Conservation (phyloP, 495 filamentous ascomycete genomes). For the Penicillium angulare region DNA sequence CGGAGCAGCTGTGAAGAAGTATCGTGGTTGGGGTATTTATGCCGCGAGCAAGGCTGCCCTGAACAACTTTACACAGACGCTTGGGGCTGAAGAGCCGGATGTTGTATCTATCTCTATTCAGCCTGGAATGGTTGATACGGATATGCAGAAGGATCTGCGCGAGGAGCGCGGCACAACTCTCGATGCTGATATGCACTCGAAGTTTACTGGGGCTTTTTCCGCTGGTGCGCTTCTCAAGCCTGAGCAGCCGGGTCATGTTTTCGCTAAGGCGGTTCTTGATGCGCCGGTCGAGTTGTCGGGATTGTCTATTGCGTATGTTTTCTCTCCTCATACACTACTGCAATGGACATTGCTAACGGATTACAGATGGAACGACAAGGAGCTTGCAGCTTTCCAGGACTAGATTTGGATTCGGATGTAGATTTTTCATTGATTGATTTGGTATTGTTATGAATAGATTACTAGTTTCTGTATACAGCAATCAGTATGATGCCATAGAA, state of each 20-base stretch:
- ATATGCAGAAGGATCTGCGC: constrained; percentile 85
- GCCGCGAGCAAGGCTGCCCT: constrained; percentile 85
- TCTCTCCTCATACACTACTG: background rate
- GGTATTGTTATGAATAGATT: constrained; percentile 2
- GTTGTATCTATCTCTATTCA: constrained; percentile 69
- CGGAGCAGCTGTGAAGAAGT: constrained; percentile 66
- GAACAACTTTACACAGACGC: constrained; percentile 72
- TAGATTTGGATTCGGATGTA: constrained; percentile 10
- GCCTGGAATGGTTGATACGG: constrained; percentile 87
- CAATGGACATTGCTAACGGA: constrained; percentile 36
- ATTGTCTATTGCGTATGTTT: constrained; percentile 65
- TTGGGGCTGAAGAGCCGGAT: constrained; percentile 77
- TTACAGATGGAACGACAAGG: constrained; percentile 67
- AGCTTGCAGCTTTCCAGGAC: constrained; percentile 62
- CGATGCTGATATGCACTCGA: constrained; percentile 62
- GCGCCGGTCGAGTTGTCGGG: constrained; percentile 69
- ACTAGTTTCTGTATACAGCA: constrained; percentile 22
- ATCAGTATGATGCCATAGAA: constrained; percentile 35
- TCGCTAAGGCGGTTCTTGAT: constrained; percentile 69
- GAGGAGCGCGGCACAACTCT: constrained; percentile 65
- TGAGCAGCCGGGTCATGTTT: constrained; percentile 82
- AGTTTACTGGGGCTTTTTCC: constrained; percentile 66
- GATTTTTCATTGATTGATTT: constrained; percentile 6
- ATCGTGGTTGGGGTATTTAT: constrained; percentile 76
- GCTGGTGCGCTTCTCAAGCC: constrained; percentile 71